Evolutionary conservation across 2,329 filamentous ascomycete genomes (phyloP), one percentile per base, ranked within the genome.

Genomic region (Cladosporium oxysporum): DNA sequence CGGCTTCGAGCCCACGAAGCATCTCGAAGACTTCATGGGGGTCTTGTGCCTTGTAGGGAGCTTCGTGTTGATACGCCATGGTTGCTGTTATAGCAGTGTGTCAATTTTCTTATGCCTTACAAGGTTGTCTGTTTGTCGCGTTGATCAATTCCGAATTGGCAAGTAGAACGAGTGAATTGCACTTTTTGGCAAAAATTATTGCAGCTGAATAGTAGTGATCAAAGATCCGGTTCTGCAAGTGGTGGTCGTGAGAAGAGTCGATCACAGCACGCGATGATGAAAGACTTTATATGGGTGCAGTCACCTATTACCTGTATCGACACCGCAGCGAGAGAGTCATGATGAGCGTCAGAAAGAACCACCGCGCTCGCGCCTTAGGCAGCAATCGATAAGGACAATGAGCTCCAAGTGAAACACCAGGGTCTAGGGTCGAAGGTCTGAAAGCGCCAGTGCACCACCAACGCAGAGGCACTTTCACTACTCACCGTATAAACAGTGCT

Each of bases 41-140:
- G 75, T 96, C 87, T 79, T 97, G 94, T 4, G 85, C 77, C 68
- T 82, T 79, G 76, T 88, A 90, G 1, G 91, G 91, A 28, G 84
- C 81, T 66, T 80, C 79, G 65, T 81, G 75, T 41, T 77, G 78
- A 66, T 82, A 78, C 69, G 84, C 84, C 87, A 89, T 89, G 71
- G 8, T 55, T 33, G 52, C 29, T 50, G 26, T 21, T n/a, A n/a
- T n/a, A n/a, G n/a, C n/a, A n/a, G n/a, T n/a, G n/a, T n/a, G n/a
- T n/a, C n/a, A n/a, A n/a, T n/a, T n/a, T n/a, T n/a, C n/a, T n/a
- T n/a, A n/a, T 28, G 52, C 26, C 5, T 26, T 57, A n/a, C n/a
- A n/a, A n/a, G n/a, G n/a, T n/a, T n/a, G 29, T 21, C n/a, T n/a
- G 10, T 44, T 52, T 52, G 35, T 52, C 33, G 26, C 33, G 55